phyloP scores from a whole-genome alignment of 2,329 filamentous ascomycete species.

The Talaromyces atroroseus region DNA sequence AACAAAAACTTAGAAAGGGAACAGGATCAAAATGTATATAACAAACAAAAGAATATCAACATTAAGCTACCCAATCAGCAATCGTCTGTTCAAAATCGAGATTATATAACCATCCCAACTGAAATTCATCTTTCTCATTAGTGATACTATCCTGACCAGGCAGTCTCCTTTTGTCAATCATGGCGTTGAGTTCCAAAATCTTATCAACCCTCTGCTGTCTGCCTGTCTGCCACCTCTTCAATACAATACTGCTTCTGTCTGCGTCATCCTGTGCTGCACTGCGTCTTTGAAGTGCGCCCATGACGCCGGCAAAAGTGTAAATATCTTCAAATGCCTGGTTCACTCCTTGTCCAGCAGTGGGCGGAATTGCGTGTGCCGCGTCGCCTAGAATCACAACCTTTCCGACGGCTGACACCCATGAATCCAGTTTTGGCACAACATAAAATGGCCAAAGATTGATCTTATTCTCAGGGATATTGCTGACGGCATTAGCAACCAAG shows the following conservation, averaged over 20 bases:
- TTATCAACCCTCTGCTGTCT: conserved; percentile 10
- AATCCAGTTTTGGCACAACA: conserved; percentile 11
- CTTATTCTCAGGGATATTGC: conserved; percentile 5
- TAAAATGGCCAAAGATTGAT: conserved; percentile 13
- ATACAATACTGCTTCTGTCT: neutral
- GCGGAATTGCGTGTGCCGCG: conserved; percentile 58
- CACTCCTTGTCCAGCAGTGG: conserved; percentile 55
- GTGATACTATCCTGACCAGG: neutral
- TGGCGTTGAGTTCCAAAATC: conserved; percentile 7
- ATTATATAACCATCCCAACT: conserved; percentile 7
- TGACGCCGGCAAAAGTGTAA: conserved; percentile 40
- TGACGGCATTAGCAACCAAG: conserved; percentile 14
- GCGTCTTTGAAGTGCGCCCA: conserved; percentile 17
- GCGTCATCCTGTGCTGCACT: neutral
- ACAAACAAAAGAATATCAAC: no score
- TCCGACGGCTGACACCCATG: conserved; percentile 1
- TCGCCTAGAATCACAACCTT: conserved; percentile 41
- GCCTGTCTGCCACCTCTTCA: conserved; percentile 6
- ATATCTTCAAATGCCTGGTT: conserved; percentile 55
- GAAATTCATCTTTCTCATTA: conserved; percentile 2
- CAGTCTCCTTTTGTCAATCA: conserved; percentile 10
- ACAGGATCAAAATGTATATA: neutral
- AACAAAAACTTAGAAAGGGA: no score
- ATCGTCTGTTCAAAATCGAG: conserved; percentile 8
- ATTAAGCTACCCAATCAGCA: neutral